phyloP scores from a whole-genome alignment of 148 eudicot species.

The Camellia sinensis region DNA sequence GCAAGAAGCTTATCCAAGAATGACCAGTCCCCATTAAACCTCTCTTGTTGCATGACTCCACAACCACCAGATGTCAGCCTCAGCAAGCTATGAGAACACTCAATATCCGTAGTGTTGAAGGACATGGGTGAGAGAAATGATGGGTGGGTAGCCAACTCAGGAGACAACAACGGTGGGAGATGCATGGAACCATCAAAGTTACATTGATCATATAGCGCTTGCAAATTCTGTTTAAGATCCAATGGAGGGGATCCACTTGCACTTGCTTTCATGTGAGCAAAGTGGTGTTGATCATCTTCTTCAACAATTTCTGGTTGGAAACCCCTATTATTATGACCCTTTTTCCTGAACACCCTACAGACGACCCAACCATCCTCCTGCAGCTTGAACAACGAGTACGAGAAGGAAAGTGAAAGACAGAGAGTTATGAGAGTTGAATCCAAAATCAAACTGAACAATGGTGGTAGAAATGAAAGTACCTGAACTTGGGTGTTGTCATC shows the following conservation, averaged over 20 bases:
- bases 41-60: slow-evolving; percentile 23
- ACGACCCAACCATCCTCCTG: slow-evolving; percentile 97
- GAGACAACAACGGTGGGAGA: slow-evolving; percentile 58
- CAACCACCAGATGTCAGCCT: slow-evolving; percentile 36
- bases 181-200: slow-evolving; percentile 54
- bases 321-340: slow-evolving; percentile 38
- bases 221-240: slow-evolving; percentile 23
- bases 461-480: slow-evolving; percentile 26
- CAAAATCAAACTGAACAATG: background rate
- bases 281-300: slow-evolving; percentile 23
- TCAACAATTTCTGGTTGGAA: slow-evolving; percentile 25
- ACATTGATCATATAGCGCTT: slow-evolving; percentile 8
- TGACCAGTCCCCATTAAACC: slow-evolving; percentile 46
- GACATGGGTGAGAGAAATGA: background rate
- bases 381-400: background rate
- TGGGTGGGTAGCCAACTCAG: slow-evolving; percentile 14
- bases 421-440: background rate
- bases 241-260: background rate
- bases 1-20: slow-evolving; percentile 83
- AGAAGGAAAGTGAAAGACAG: background rate
- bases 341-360: slow-evolving; percentile 84
- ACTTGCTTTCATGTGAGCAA: background rate
- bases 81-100: slow-evolving; percentile 39
- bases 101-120: slow-evolving; percentile 32
- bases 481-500: slow-evolving; percentile 57